Conservation (phyloP, 768 basidiomycete genomes). For the Russula foetens region DNA sequence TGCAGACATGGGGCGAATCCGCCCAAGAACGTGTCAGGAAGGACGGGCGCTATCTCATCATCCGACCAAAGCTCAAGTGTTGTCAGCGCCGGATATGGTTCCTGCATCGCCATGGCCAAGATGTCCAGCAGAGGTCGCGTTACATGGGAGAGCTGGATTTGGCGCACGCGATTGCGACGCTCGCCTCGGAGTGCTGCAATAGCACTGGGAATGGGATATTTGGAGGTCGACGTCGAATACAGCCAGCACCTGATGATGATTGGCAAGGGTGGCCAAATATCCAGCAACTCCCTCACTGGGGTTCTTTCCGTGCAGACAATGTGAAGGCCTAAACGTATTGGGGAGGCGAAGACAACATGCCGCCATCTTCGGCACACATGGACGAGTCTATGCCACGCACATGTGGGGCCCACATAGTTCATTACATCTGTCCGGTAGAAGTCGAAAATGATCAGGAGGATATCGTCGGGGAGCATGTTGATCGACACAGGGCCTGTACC, state of each 20-base stretch:
- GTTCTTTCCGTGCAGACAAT: background rate
- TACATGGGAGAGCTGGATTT: no score
- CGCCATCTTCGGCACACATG: slow-evolving; percentile 7
- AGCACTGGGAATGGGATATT: background rate
- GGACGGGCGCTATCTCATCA: background rate
- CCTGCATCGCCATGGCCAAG: background rate
- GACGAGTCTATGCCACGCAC: background rate
- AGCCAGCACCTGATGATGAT: background rate
- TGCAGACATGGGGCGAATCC: background rate
- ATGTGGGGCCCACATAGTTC: background rate
- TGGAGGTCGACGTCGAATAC: background rate
- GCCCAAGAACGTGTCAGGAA: background rate
- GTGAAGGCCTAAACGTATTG: background rate
- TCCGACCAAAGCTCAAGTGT: background rate
- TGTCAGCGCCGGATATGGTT: background rate
- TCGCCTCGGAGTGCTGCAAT: slow-evolving; percentile 1
- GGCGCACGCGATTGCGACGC: background rate
- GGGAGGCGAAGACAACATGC: background rate
- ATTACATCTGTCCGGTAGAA: background rate
- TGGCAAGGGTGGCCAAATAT: background rate
- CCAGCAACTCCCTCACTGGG: background rate
- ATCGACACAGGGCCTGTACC: background rate
- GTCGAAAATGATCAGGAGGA: slow-evolving; percentile 3
- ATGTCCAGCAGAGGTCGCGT: no score
- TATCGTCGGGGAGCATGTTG: background rate